Percentiles rank a stretch among this genome's conserved stretches.
phyloP scores from a whole-genome alignment of 108 stramenopile genomes.

The Conticribra guillardii region DNA sequence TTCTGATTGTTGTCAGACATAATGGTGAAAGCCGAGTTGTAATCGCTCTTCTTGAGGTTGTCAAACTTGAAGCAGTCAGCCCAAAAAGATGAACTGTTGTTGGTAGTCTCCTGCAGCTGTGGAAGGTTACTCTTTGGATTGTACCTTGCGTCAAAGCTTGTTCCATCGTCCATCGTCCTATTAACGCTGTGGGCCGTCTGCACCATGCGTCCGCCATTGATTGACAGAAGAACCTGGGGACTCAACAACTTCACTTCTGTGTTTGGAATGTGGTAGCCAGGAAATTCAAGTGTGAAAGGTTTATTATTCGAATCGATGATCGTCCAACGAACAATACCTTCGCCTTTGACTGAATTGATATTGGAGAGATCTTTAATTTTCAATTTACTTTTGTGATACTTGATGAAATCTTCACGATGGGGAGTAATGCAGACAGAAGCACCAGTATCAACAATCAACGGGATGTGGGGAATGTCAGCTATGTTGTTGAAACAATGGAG shows the following conservation, averaged over 20 bases:
- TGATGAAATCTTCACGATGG: slow-evolving; percentile 19
- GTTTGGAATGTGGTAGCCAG: slow-evolving; percentile 15
- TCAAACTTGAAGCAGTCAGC: slow-evolving; percentile 1
- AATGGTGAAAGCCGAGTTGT: neutral
- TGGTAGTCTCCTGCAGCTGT: neutral
- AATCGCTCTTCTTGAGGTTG: neutral
- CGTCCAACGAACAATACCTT: slow-evolving; percentile 27
- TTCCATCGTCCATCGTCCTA: neutral
- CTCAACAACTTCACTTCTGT: slow-evolving; percentile 18
- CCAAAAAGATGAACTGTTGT: slow-evolving; percentile 9
- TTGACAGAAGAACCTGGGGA: slow-evolving; percentile 12
- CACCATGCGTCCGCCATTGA: neutral
- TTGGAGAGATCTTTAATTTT: slow-evolving; percentile 24
- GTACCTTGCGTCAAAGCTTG: neutral
- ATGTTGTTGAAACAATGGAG: no score
- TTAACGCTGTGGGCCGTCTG: neutral
- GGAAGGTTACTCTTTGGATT: neutral
- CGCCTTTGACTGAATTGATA: slow-evolving; percentile 18
- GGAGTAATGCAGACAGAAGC: slow-evolving; percentile 34
- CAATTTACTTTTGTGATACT: slow-evolving; percentile 8
- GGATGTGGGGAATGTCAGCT: neutral
- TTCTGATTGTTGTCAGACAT: slow-evolving; percentile 41
- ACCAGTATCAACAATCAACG: slow-evolving; percentile 36
- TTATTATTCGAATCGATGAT: slow-evolving; percentile 1
- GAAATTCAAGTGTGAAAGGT: neutral